These are phyloP conservation scores for Boletus coccyginus DNA, from an alignment of 768 basidiomycete species.

Conservation along the genomic window DNA sequence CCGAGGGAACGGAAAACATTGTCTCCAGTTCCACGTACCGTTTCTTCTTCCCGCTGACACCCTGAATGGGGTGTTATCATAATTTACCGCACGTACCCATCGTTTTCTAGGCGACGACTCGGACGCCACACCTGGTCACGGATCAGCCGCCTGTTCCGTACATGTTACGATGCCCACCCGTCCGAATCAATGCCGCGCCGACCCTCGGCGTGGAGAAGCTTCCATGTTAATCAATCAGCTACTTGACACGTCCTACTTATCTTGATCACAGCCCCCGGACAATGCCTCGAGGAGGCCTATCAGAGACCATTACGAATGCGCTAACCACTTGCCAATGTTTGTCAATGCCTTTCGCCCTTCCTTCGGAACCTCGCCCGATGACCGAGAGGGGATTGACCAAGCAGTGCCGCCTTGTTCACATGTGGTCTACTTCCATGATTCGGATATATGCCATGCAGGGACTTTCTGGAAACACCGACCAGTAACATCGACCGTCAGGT, in stretches of 20 bases:
- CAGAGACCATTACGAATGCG: slow-evolving; percentile 10
- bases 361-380: background rate
- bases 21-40: background rate
- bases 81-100: background rate
- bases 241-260: slow-evolving; percentile 4
- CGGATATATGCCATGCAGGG: background rate
- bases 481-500: background rate
- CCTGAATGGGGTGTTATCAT: background rate
- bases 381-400: background rate
- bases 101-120: background rate
- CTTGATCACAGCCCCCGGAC: background rate
- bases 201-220: slow-evolving; percentile 8
- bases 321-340: background rate
- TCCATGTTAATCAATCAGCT: slow-evolving; percentile 18
- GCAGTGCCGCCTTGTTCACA: background rate
- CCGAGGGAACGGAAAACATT: slow-evolving; percentile 2
- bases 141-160: slow-evolving; percentile 1
- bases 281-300: slow-evolving; percentile 10
- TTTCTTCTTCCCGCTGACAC: background rate
- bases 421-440: background rate
- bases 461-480: background rate
- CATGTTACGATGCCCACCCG: background rate
- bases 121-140: background rate
- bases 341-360: background rate
- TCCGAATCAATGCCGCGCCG: background rate